These are phyloP conservation scores for Lodderomyces jiufengensis DNA, from an alignment of 1,139 yeast genomes.

Conservation along the genomic window DNA sequence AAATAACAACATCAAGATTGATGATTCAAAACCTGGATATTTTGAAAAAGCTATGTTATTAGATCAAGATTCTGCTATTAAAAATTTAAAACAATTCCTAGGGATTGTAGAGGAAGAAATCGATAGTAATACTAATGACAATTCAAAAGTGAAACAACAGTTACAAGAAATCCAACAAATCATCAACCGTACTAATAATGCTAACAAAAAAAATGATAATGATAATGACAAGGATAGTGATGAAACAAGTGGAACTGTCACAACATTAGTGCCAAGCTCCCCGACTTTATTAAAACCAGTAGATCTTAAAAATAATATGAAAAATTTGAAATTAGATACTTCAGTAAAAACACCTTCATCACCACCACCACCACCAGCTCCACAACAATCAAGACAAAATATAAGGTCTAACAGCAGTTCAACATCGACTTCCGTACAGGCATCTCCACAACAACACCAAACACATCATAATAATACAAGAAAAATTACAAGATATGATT, in stretches of 20 bases:
- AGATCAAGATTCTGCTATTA: conserved; percentile 47
- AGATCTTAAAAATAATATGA: not conserved
- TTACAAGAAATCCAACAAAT: conserved; percentile 3
- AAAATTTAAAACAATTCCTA: conserved; percentile 40
- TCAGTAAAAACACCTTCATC: no score
- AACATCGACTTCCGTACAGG: not conserved
- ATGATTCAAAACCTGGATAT: conserved; percentile 63
- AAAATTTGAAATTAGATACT: conserved; percentile 8
- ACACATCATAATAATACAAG: conserved; percentile 1
- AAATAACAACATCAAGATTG: conserved; percentile 45
- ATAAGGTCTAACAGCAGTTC: not conserved
- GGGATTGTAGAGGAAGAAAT: not conserved
- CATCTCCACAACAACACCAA: conserved; percentile 1
- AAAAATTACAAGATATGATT: conserved; percentile 16
- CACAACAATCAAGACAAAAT: conserved; percentile 1
- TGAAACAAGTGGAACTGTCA: conserved; percentile 2
- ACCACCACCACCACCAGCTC: not conserved
- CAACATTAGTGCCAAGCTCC: not conserved
- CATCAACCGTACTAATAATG: no score
- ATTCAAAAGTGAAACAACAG: conserved; percentile 2
- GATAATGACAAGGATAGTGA: not conserved
- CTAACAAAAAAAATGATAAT: not conserved
- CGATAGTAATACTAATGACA: conserved; percentile 17
- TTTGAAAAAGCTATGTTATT: conserved; percentile 55
- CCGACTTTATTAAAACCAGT: not conserved